Conservation (phyloP, 2,329 filamentous ascomycete species). For the Neopestalotiopsis clavispora region DNA sequence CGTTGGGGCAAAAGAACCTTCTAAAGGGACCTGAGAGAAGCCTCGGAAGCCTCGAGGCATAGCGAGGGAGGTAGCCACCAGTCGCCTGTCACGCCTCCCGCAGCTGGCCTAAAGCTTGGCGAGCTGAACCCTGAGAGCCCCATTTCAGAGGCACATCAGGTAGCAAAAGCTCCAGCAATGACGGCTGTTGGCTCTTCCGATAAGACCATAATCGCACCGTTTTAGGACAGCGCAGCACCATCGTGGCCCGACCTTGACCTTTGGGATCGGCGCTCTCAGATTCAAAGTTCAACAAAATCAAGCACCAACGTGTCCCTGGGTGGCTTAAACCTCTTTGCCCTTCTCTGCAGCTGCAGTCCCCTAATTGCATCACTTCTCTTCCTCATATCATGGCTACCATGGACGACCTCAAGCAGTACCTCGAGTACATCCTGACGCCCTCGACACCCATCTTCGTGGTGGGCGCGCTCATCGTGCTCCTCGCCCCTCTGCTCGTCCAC, state of each 20-base stretch:
- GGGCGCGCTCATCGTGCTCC: conserved; percentile 72
- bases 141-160: background rate
- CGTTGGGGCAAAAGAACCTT: background rate
- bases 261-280: background rate
- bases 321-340: background rate
- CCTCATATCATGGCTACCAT: conserved; percentile 37
- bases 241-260: conserved; percentile 5
- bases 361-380: background rate
- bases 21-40: background rate
- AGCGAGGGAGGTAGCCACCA: background rate
- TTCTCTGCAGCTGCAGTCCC: background rate
- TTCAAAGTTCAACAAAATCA: background rate
- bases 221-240: conserved; percentile 7
- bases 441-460: conserved; percentile 67
- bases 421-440: conserved; percentile 64
- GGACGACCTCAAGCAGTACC: conserved; percentile 42
- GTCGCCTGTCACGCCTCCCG: background rate
- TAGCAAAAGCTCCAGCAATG: background rate
- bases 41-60: background rate
- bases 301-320: background rate
- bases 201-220: conserved; percentile 17
- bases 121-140: background rate
- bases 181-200: conserved; percentile 16
- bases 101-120: conserved; percentile 10
- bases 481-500: conserved; percentile 80